These are phyloP conservation scores for Dryas octopetala DNA, from an alignment of 306 rosid genomes.

Conservation along the genomic window DNA sequence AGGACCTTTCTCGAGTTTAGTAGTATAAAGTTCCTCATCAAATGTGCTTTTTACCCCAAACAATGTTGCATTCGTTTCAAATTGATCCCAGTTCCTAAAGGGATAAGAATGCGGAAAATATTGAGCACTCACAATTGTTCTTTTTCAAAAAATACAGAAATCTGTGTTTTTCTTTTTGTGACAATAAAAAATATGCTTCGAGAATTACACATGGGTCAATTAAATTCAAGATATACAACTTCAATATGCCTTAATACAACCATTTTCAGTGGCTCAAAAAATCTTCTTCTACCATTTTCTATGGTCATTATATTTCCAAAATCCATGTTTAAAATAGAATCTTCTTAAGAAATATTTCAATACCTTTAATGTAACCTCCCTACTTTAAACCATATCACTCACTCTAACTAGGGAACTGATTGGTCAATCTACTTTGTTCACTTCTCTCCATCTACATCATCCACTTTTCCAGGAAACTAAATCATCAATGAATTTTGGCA, in stretches of 20 bases:
- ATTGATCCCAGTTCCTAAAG: slow-evolving; percentile 87
- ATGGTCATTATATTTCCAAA: background rate
- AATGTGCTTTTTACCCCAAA: slow-evolving; percentile 94
- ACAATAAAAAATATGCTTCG: background rate
- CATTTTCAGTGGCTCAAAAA: background rate
- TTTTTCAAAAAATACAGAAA: background rate
- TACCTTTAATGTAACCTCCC: background rate
- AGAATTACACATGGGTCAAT: background rate
- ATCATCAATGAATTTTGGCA: background rate
- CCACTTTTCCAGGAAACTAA: slow-evolving; percentile 5
- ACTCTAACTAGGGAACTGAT: background rate
- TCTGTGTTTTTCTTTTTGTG: background rate
- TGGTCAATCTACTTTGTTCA: slow-evolving; percentile 4
- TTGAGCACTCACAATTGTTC: background rate
- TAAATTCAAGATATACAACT: background rate
- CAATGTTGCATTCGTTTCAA: slow-evolving; percentile 75
- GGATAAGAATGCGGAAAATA: slow-evolving; percentile 12
- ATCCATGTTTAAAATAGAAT: background rate
- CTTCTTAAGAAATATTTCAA: background rate
- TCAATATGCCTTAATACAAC: background rate
- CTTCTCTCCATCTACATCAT: background rate
- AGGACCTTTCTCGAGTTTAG: slow-evolving; percentile 89
- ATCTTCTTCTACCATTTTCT: background rate
- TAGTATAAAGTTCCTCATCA: slow-evolving; percentile 85
- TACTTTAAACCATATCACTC: background rate